phyloP scores from a whole-genome alignment of 2,329 filamentous ascomycete species.

The Sporothrix brunneoviolacea region DNA sequence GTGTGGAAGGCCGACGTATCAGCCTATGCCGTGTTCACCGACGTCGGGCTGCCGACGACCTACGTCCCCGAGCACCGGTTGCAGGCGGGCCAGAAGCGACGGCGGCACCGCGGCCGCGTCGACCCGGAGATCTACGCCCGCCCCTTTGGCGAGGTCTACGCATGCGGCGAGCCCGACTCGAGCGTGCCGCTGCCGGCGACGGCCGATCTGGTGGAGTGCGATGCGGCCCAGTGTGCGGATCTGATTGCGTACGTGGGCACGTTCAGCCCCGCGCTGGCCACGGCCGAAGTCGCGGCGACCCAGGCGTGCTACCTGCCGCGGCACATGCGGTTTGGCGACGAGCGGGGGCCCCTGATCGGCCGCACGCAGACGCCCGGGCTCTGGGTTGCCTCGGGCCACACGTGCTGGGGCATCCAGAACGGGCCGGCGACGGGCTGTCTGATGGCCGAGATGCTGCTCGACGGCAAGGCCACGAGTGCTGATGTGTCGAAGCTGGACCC shows the following conservation, averaged over 20 bases:
- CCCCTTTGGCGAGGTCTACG: slow-evolving; percentile 84
- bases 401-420: slow-evolving; percentile 98
- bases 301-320: slow-evolving; percentile 94
- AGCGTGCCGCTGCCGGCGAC: slow-evolving; percentile 67
- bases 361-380: slow-evolving; percentile 65
- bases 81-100: slow-evolving; percentile 41
- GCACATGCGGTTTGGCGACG: slow-evolving; percentile 55
- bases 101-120: slow-evolving; percentile 55
- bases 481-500: slow-evolving; percentile 62
- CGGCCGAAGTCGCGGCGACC: slow-evolving; percentile 62
- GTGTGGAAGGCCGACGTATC: slow-evolving; percentile 59
- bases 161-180: slow-evolving; percentile 81
- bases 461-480: slow-evolving; percentile 62
- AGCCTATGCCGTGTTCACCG: slow-evolving; percentile 77
- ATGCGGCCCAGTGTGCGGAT: slow-evolving; percentile 73
- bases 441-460: slow-evolving; percentile 72
- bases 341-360: slow-evolving; percentile 68
- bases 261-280: slow-evolving; percentile 58
- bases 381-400: slow-evolving; percentile 82
- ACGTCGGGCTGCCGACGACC: slow-evolving; percentile 65
- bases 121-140: slow-evolving; percentile 92
- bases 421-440: slow-evolving; percentile 78
- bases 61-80: slow-evolving; percentile 50
- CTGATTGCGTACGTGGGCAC: slow-evolving; percentile 70
- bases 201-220: slow-evolving; percentile 68